Evolutionary conservation across 2,329 filamentous ascomycete species (phyloP).

Genomic region (Fusarium sp.): DNA sequence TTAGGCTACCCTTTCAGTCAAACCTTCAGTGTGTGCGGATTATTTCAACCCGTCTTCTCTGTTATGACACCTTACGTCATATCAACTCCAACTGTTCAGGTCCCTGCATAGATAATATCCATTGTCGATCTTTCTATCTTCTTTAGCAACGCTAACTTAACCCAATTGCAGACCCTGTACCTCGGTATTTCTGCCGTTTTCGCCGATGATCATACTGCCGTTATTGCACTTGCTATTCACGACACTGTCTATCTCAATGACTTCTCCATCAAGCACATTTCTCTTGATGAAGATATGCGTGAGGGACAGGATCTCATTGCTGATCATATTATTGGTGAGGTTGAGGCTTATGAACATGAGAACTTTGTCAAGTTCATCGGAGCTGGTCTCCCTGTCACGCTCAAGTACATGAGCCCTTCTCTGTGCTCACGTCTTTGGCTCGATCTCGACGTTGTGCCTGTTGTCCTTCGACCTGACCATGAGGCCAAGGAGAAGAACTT

Average conservation of each 20-base stretch:
- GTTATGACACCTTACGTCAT: constrained; percentile 42
- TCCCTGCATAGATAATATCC: constrained; percentile 6
- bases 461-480: constrained; percentile 69
- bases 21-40: too few relatives aligned
- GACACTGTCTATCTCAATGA: constrained; percentile 81
- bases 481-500: constrained; percentile 58
- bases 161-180: constrained; percentile 65
- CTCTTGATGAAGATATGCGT: constrained; percentile 56
- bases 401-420: constrained; percentile 71
- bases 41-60: neutral
- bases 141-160: constrained; percentile 20
- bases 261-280: constrained; percentile 73
- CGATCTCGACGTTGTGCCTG: constrained; percentile 80
- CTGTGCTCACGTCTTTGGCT: constrained; percentile 80
- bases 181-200: constrained; percentile 71
- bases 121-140: neutral
- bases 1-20: too few relatives aligned
- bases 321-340: constrained; percentile 68
- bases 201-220: constrained; percentile 63
- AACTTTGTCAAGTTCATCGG: constrained; percentile 82
- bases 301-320: constrained; percentile 63
- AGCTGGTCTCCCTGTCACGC: constrained; percentile 72
- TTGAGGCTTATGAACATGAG: constrained; percentile 70
- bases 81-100: neutral
- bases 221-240: constrained; percentile 76